Evolutionary conservation across 1,139 yeast species (phyloP).

Genomic region (Candida dubliniensis): DNA sequence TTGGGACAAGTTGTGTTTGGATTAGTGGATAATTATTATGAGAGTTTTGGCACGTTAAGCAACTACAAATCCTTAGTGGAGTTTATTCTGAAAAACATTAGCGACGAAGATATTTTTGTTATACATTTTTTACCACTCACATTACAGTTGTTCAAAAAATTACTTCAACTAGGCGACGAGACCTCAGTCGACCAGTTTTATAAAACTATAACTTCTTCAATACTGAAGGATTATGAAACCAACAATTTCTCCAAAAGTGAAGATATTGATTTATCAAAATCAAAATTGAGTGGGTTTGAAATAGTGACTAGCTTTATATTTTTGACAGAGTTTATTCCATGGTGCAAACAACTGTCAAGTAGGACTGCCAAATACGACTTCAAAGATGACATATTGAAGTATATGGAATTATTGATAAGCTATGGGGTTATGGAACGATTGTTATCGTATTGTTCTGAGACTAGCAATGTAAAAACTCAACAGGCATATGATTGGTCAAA

Average conservation of each 20-base stretch:
- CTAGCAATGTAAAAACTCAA: slow-evolving; percentile 39
- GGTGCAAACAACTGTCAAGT: slow-evolving; percentile 57
- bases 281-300: slow-evolving; percentile 55
- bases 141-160: slow-evolving; percentile 42
- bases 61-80: slow-evolving; percentile 38
- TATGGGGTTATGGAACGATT: slow-evolving; percentile 82
- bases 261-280: slow-evolving; percentile 47
- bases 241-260: slow-evolving; percentile 21
- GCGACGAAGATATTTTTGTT: slow-evolving; percentile 60
- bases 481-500: slow-evolving; percentile 39
- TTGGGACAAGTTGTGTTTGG: slow-evolving; percentile 67
- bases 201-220: slow-evolving; percentile 19
- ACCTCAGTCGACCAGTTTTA: slow-evolving; percentile 29
- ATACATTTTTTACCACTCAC: slow-evolving; percentile 67
- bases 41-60: slow-evolving; percentile 29
- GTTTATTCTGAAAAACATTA: slow-evolving; percentile 37
- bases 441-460: slow-evolving; percentile 69
- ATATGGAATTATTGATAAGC: slow-evolving; percentile 40
- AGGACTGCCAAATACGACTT: slow-evolving; percentile 55
- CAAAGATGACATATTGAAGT: slow-evolving; percentile 43
- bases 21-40: slow-evolving; percentile 37
- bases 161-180: slow-evolving; percentile 21
- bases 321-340: slow-evolving; percentile 62
- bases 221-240: slow-evolving; percentile 25
- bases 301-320: slow-evolving; percentile 53